phyloP scores from a whole-genome alignment of 2,329 filamentous ascomycete species.

The Thelonectria blattea region DNA sequence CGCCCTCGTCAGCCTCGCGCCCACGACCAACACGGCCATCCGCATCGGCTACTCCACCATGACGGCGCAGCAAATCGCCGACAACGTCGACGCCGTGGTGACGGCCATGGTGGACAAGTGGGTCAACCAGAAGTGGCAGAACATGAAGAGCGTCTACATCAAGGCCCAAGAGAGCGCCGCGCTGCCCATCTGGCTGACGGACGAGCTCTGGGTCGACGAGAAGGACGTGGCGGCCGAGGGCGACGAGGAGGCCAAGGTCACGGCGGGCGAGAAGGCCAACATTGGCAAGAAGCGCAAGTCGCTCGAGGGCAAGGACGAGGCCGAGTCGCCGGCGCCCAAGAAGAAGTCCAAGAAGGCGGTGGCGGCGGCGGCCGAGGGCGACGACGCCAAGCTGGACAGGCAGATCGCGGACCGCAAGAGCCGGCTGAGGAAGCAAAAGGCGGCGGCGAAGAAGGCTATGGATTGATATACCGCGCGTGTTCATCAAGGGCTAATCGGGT shows the following conservation, averaged over 20 bases:
- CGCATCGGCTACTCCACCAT: slow-evolving; percentile 79
- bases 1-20: slow-evolving; percentile 81
- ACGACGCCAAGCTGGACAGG: slow-evolving; percentile 61
- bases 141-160: slow-evolving; percentile 83
- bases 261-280: slow-evolving; percentile 56
- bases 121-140: slow-evolving; percentile 86
- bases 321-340: slow-evolving; percentile 50
- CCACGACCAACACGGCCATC: slow-evolving; percentile 80
- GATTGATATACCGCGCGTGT: slow-evolving; percentile 46
- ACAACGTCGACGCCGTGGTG: slow-evolving; percentile 79
- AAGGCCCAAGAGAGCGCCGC: slow-evolving; percentile 89
- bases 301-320: slow-evolving; percentile 44
- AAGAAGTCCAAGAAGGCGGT: slow-evolving; percentile 46
- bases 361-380: slow-evolving; percentile 43
- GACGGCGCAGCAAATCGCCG: slow-evolving; percentile 75
- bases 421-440: slow-evolving; percentile 65
- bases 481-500: slow-evolving; percentile 38
- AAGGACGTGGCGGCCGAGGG: slow-evolving; percentile 71
- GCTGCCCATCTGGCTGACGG: slow-evolving; percentile 91
- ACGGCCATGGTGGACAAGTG: slow-evolving; percentile 75
- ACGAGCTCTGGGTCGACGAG: slow-evolving; percentile 87
- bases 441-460: slow-evolving; percentile 58
- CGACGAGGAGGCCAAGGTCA: slow-evolving; percentile 56
- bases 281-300: slow-evolving; percentile 70
- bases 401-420: slow-evolving; percentile 66